phyloP scores from a whole-genome alignment of 805 yeast genomes.

The Kazachstania taianensis region DNA sequence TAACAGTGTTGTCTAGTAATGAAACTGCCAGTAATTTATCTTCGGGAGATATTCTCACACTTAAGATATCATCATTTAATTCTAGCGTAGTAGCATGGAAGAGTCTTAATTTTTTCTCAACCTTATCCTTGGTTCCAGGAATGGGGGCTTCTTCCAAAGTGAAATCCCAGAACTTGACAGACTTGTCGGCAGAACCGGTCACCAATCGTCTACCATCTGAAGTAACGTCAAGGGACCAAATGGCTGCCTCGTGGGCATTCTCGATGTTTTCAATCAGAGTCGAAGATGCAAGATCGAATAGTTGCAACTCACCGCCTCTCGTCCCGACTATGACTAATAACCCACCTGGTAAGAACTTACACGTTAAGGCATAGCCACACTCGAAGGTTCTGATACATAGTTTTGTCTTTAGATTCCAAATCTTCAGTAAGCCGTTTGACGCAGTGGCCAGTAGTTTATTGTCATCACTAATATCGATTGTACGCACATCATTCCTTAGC shows the following conservation, averaged over 20 bases:
- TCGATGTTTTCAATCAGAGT: slow-evolving; percentile 59
- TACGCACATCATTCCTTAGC: slow-evolving; percentile 81
- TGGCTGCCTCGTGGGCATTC: slow-evolving; percentile 68
- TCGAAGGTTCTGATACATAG: slow-evolving; percentile 80
- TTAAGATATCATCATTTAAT: slow-evolving; percentile 72
- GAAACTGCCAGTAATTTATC: slow-evolving; percentile 70
- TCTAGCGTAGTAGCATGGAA: slow-evolving; percentile 76
- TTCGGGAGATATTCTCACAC: slow-evolving; percentile 75
- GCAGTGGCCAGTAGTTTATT: slow-evolving; percentile 77
- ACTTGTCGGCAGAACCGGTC: slow-evolving; percentile 91
- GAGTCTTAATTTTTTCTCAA: slow-evolving; percentile 45
- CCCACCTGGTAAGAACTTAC: slow-evolving; percentile 86
- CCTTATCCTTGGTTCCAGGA: slow-evolving; percentile 51
- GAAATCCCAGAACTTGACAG: slow-evolving; percentile 84
- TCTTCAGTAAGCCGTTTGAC: slow-evolving; percentile 77
- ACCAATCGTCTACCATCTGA: slow-evolving; percentile 77
- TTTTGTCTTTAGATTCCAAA: slow-evolving; percentile 72
- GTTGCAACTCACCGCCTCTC: slow-evolving; percentile 72
- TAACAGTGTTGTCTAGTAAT: slow-evolving; percentile 86
- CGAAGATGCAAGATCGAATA: slow-evolving; percentile 80
- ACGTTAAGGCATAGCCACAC: slow-evolving; percentile 75
- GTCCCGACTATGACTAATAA: slow-evolving; percentile 79
- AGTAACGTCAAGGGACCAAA: slow-evolving; percentile 85
- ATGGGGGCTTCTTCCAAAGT: slow-evolving; percentile 54
- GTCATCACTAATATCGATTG: slow-evolving; percentile 75